A percentile compares a stretch with the other conserved stretches of the same genome.
phyloP scores from a whole-genome alignment of 192 early-diverging fungal genomes.

The Coemansia asiatica region DNA sequence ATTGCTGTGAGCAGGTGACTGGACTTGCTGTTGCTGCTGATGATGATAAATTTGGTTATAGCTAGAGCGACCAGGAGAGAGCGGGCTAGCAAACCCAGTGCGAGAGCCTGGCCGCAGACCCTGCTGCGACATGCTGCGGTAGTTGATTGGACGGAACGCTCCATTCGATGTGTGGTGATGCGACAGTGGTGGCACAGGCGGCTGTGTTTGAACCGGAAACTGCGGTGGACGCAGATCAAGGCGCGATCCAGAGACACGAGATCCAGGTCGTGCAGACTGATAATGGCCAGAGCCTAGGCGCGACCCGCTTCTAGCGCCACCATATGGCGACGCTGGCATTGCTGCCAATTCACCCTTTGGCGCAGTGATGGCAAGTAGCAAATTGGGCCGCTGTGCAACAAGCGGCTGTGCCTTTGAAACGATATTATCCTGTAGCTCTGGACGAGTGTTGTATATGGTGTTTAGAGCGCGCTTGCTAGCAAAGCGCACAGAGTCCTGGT shows the following conservation, averaged over 20 bases:
- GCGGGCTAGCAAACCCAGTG: conserved; percentile 28
- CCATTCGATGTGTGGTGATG: conserved; percentile 18
- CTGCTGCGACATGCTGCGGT: conserved; percentile 47
- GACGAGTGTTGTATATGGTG: conserved; percentile 44
- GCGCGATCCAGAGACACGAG: conserved; percentile 33
- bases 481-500: conserved; percentile 52
- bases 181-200: conserved; percentile 10
- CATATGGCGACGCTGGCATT: conserved; percentile 38
- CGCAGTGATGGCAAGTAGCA: conserved; percentile 46
- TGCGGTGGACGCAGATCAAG: conserved; percentile 29
- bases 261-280: conserved; percentile 32
- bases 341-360: conserved; percentile 39
- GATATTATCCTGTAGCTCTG: conserved; percentile 46
- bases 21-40: too few relatives aligned
- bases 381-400: conserved; percentile 21
- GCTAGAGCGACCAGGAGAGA: conserved; percentile 20
- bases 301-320: conserved; percentile 45
- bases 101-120: conserved; percentile 37
- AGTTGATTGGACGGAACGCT: conserved; percentile 12
- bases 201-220: not conserved
- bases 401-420: conserved; percentile 26
- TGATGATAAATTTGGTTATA: not conserved
- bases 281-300: conserved; percentile 31
- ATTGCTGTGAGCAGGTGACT: not conserved
- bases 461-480: conserved; percentile 47